A percentile compares a stretch with the other conserved stretches of the same genome.
phyloP scores from a whole-genome alignment of 176 grass and related monocot genomes.

The Rhynchospora tenuis region DNA sequence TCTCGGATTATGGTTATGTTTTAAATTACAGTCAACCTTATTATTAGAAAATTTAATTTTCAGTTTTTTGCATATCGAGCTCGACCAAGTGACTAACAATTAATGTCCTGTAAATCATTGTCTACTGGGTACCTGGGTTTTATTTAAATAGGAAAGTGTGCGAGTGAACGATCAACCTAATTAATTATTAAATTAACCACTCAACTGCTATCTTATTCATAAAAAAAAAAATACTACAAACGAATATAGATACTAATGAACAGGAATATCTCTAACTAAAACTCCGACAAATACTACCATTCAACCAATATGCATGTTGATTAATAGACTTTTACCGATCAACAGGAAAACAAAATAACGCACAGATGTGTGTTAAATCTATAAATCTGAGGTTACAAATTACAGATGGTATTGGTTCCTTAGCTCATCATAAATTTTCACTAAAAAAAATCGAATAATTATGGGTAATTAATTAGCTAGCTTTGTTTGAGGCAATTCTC shows the following conservation, averaged over 20 bases:
- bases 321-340: neutral
- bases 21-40: neutral
- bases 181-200: neutral
- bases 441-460: neutral
- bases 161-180: neutral
- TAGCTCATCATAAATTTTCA: neutral
- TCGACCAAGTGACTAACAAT: neutral
- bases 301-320: neutral
- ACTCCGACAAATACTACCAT: neutral
- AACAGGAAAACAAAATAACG: neutral
- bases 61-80: neutral
- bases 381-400: neutral
- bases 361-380: neutral
- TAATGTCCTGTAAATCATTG: slow-evolving; percentile 1
- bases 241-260: neutral
- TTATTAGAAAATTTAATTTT: neutral
- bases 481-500: neutral
- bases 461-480: neutral
- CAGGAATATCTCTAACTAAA: neutral
- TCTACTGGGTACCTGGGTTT: neutral
- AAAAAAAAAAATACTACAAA: neutral
- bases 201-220: neutral
- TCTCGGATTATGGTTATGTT: neutral
- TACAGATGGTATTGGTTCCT: neutral
- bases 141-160: neutral